Evolutionary conservation across 768 basidiomycete species (phyloP), one percentile per base, ranked within the genome.

Genomic region (Suillus lakei): DNA sequence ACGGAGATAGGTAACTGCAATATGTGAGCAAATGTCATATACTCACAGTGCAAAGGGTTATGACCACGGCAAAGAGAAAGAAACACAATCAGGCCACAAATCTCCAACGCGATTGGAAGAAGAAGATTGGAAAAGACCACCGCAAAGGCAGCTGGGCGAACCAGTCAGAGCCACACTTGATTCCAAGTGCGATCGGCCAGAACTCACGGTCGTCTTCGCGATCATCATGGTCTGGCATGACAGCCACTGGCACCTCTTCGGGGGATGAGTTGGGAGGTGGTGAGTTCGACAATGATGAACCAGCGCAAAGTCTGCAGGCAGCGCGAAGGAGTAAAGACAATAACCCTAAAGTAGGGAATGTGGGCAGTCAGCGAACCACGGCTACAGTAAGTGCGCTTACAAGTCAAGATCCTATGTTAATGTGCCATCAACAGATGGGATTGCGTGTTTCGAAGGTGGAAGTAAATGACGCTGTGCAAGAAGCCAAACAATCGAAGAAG

Each of bases 361-460:
- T 43, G 41, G 41, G 44, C 44, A 46, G 44, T 46, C n/a, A 46
- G 44, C n/a, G 10, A 46, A 46, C 44, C 44, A 46, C 44, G 1
- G 44, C 44, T 48, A 23, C 44, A 44, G 44, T 44, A 44, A 44
- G 44, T 46, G 44, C 12, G 44, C 26, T 55, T 55, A 38, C 30
- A 12, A n/a, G 44, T 46, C n/a, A 46, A n/a, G 44, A 46, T 10
- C 44, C 44, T 23, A 23, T 46, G 44, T 46, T 46, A 46, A 46
- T 23, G 44, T 46, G 44, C n/a, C n/a, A 46, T 46, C 44, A 46
- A 46, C 44, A 55, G 54, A 55, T 55, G 54, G 54, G 54, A 30
- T 55, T 55, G 54, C 8, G 12, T 4, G 30, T 55, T n/a, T 2
- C 5, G 18, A 55, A 55, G 54, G n/a, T 30, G 36, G 26, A 55